These are phyloP conservation scores for Pulveroboletus ravenelii DNA, from an alignment of 768 basidiomycete species.

Conservation along the genomic window DNA sequence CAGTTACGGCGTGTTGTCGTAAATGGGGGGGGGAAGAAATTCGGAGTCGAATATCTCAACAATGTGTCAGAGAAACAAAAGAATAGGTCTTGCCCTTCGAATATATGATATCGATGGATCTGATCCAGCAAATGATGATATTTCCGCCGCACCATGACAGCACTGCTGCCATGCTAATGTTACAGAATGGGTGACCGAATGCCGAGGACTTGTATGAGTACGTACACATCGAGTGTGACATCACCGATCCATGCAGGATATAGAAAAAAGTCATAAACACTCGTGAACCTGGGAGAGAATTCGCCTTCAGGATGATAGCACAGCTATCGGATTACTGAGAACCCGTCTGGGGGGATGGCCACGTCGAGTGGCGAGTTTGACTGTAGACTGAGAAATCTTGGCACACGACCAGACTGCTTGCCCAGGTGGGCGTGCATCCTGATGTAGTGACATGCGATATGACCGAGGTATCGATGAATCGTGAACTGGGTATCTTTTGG, in stretches of 20 bases:
- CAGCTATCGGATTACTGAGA: constrained; percentile 18
- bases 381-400: constrained; percentile 26
- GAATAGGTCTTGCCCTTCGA: neutral
- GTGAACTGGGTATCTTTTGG: constrained; percentile 6
- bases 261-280: constrained; percentile 6
- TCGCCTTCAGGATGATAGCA: constrained; percentile 7
- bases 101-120: neutral
- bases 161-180: constrained; percentile 14
- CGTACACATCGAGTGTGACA: constrained; percentile 11
- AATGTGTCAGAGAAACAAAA: neutral
- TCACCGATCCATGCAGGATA: neutral
- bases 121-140: constrained; percentile 6
- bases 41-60: no score
- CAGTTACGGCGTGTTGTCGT: no score
- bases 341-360: constrained; percentile 17
- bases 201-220: constrained; percentile 2
- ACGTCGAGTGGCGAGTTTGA: constrained; percentile 27
- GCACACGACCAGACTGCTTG: constrained; percentile 29
- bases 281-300: constrained; percentile 1
- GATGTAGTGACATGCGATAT: constrained; percentile 9
- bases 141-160: constrained; percentile 7
- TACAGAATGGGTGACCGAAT: constrained; percentile 14
- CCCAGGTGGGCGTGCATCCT: constrained; percentile 5
- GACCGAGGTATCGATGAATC: constrained; percentile 6
- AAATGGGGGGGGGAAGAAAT: no score